Evolutionary conservation across 2,329 filamentous ascomycete genomes (phyloP).

Genomic region (Diplodia scrobiculata): DNA sequence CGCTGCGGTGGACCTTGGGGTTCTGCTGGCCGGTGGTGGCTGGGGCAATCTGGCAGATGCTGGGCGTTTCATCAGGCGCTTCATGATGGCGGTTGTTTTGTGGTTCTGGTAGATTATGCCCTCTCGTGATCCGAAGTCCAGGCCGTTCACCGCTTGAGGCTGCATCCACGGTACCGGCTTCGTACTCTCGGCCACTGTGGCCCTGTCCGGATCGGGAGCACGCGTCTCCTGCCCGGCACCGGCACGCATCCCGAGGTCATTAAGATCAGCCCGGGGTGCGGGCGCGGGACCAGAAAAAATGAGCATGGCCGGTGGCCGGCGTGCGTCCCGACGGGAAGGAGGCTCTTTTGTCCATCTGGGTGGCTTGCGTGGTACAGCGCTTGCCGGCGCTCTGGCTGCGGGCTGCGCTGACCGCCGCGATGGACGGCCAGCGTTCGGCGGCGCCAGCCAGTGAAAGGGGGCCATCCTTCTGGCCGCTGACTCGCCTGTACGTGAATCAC

Average conservation of each 20-base stretch:
- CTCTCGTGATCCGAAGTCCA: constrained; percentile 21
- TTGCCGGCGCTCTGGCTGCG: constrained; percentile 11
- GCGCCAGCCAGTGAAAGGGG: constrained; percentile 17
- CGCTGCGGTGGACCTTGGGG: neutral
- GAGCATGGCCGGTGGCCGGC: neutral
- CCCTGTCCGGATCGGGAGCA: neutral
- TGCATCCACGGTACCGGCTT: constrained; percentile 15
- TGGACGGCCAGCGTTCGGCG: constrained; percentile 1
- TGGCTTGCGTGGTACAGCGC: constrained; percentile 21
- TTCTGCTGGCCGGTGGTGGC: neutral
- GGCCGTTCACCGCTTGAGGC: constrained; percentile 15
- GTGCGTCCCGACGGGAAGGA: neutral
- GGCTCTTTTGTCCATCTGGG: constrained; percentile 5
- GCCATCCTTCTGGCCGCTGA: constrained; percentile 12
- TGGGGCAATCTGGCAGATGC: neutral
- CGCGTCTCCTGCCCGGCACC: constrained; percentile 1
- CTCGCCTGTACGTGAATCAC: constrained; percentile 9
- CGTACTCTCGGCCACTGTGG: neutral
- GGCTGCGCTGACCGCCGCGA: neutral
- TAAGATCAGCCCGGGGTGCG: constrained; percentile 21
- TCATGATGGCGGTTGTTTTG: constrained; percentile 6
- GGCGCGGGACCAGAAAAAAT: neutral
- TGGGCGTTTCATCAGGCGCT: constrained; percentile 23
- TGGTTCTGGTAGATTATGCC: constrained; percentile 19
- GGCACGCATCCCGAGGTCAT: constrained; percentile 23